Percentiles rank a stretch among this genome's conserved stretches.
Evolutionary conservation across 768 basidiomycete species (phyloP).

Genomic region (Thelephora ganbajun): DNA sequence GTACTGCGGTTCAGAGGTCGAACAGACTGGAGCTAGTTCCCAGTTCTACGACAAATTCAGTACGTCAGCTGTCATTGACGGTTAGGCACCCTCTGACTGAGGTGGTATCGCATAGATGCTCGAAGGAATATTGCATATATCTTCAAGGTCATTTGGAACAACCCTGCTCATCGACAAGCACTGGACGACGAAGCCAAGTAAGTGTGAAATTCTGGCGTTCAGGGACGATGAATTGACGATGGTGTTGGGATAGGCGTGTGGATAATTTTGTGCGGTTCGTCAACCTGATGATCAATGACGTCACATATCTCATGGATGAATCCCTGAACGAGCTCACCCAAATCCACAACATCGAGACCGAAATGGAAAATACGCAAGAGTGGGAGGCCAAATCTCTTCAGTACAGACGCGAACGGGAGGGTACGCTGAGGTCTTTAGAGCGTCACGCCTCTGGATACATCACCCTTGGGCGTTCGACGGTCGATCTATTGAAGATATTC

Average conservation of each 20-base stretch:
- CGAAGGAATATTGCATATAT: constrained; percentile 82
- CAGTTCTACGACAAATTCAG: constrained; percentile 99
- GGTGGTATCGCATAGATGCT: constrained; percentile 27
- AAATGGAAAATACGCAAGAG: constrained; percentile 62
- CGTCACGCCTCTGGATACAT: constrained; percentile 77
- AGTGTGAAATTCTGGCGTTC: constrained; percentile 12
- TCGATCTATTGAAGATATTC: constrained; percentile 84
- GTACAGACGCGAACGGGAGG: constrained; percentile 76
- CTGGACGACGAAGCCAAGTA: constrained; percentile 71
- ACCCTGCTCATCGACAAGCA: constrained; percentile 76
- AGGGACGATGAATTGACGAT: not conserved
- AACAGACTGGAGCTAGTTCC: constrained; percentile 92
- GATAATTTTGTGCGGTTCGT: constrained; percentile 93
- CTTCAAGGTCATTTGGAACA: constrained; percentile 84
- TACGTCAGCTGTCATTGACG: constrained; percentile 23
- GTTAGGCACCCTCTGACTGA: no score
- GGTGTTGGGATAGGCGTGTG: constrained; percentile 40
- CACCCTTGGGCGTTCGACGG: constrained; percentile 74
- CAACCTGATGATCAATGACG: constrained; percentile 98
- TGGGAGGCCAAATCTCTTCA: constrained; percentile 58
- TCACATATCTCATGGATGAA: constrained; percentile 96
- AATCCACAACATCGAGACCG: constrained; percentile 73
- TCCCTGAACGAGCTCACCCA: constrained; percentile 80
- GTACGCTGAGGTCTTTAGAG: constrained; percentile 66
- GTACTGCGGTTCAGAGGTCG: constrained; percentile 55